Percentiles rank a stretch among this genome's conserved stretches.
Conservation (phyloP, 768 basidiomycete genomes). For the Russula earlei region DNA sequence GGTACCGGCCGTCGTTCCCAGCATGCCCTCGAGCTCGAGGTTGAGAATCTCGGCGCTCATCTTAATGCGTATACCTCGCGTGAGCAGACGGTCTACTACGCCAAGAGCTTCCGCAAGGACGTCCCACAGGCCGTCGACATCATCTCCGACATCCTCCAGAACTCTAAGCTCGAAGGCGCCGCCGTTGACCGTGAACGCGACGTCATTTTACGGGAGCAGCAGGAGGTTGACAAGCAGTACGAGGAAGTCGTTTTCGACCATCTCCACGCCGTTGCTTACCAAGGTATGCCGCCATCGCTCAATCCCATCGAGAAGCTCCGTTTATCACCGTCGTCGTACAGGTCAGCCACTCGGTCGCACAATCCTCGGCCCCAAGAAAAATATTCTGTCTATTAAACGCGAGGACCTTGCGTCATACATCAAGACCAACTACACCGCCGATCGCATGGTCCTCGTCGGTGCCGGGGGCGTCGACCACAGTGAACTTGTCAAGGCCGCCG, state of each 20-base stretch:
- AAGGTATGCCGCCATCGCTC: conserved; percentile 45
- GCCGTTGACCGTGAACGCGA: conserved; percentile 95
- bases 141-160: conserved; percentile 95
- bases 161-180: conserved; percentile 79
- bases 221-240: conserved; percentile 97
- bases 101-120: conserved; percentile 96
- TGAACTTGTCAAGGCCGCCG: conserved; percentile 88
- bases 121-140: conserved; percentile 88
- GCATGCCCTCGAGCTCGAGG: conserved; percentile 88
- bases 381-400: conserved; percentile 91
- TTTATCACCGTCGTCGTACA: conserved; percentile 27
- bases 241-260: conserved; percentile 99
- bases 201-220: conserved; percentile 93
- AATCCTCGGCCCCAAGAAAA: conserved; percentile 92
- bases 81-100: conserved; percentile 99
- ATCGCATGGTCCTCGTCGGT: conserved; percentile 98
- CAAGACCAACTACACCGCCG: conserved; percentile 95
- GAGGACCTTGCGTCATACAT: conserved; percentile 87
- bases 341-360: conserved; percentile 94
- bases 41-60: conserved; percentile 96
- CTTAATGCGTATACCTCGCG: conserved; percentile 97
- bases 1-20: conserved; percentile 86
- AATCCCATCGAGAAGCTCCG: background rate
- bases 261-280: conserved; percentile 92
- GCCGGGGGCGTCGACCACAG: conserved; percentile 90